A percentile compares a stretch with the other conserved stretches of the same genome.
Evolutionary conservation across 2,329 filamentous ascomycete species (phyloP).

Genomic region (Penicillium janthinellum): DNA sequence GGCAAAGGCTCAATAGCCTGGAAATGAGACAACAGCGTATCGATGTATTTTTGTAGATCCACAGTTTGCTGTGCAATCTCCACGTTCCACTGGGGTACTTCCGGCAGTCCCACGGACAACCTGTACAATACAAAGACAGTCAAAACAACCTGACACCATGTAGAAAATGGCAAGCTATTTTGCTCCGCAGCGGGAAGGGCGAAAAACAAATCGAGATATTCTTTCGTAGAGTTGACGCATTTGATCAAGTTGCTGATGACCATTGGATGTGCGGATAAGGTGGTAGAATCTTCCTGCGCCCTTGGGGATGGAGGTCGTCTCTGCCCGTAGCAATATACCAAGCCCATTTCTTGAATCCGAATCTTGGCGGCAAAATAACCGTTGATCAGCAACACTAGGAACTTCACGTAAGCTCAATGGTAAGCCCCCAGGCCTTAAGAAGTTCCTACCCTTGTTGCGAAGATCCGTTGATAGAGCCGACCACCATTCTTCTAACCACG

Average conservation of each 20-base stretch:
- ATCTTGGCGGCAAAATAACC: neutral
- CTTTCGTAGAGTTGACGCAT: neutral
- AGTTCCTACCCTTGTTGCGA: slow-evolving; percentile 13
- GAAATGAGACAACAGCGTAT: neutral
- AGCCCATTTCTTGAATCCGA: neutral
- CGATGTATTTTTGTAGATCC: neutral
- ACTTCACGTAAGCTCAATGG: neutral
- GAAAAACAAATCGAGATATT: neutral
- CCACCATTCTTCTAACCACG: slow-evolving; percentile 22
- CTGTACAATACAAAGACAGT: slow-evolving; percentile 20
- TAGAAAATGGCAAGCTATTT: slow-evolving; percentile 12
- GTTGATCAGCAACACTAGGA: neutral
- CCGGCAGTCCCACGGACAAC: slow-evolving; percentile 1
- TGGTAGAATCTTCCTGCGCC: neutral
- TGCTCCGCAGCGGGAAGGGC: slow-evolving; percentile 9
- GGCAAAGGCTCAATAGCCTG: slow-evolving; percentile 9
- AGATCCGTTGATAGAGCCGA: slow-evolving; percentile 16
- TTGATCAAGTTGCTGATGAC: neutral
- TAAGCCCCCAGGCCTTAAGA: slow-evolving; percentile 1
- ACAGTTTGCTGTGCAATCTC: neutral
- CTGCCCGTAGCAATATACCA: neutral
- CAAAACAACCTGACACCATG: slow-evolving; percentile 19
- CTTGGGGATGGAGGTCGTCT: neutral
- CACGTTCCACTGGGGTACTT: neutral
- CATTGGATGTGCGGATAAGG: neutral